These are phyloP conservation scores for Paramecium caudatum DNA, from an alignment of 73 alveolate genomes.

Conservation along the genomic window DNA sequence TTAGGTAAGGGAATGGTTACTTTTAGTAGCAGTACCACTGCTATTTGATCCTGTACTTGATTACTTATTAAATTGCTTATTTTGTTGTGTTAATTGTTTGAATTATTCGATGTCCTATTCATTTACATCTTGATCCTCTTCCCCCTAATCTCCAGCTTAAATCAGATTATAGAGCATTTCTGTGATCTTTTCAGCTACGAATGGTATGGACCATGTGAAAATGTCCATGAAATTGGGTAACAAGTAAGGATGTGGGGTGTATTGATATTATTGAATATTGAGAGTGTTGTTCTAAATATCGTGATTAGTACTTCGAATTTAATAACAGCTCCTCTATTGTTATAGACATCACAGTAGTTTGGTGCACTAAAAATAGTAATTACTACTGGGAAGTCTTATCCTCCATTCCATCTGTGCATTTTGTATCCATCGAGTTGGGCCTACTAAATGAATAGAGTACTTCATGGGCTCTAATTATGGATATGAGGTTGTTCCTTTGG, in stretches of 20 bases:
- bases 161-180: constrained; percentile 86
- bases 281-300: constrained; percentile 81
- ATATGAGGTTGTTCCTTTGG: constrained; percentile 81
- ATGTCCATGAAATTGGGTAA: constrained; percentile 93
- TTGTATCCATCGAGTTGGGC: constrained; percentile 88
- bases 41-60: background rate
- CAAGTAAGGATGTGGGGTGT: constrained; percentile 94
- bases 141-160: constrained; percentile 75
- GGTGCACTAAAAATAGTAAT: constrained; percentile 97
- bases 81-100: constrained; percentile 50
- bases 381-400: constrained; percentile 93
- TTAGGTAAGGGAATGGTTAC: constrained; percentile 65
- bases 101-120: constrained; percentile 76
- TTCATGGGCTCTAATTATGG: constrained; percentile 94
- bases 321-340: constrained; percentile 95
- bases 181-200: constrained; percentile 90
- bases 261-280: constrained; percentile 92
- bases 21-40: constrained; percentile 81
- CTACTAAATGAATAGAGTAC: background rate
- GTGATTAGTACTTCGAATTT: constrained; percentile 80
- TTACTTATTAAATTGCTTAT: constrained; percentile 41
- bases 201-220: constrained; percentile 94
- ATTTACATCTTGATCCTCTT: constrained; percentile 65
- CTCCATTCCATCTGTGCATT: constrained; percentile 96
- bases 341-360: constrained; percentile 97